Conservation (phyloP, 768 basidiomycete genomes). For the Flagelloscypha sp. region DNA sequence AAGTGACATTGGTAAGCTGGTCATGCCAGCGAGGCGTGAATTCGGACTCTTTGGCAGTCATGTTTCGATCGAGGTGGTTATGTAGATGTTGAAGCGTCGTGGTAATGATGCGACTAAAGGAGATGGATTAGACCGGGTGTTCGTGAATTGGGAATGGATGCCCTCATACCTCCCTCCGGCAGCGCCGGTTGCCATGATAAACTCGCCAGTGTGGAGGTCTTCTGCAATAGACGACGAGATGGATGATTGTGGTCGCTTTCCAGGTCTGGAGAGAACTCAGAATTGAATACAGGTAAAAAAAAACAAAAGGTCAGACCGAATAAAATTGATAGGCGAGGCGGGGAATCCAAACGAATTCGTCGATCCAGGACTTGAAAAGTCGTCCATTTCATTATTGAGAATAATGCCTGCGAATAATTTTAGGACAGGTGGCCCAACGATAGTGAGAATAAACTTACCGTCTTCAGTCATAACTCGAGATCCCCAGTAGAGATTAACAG, state of each 20-base stretch:
- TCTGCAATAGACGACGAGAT: slow-evolving; percentile 28
- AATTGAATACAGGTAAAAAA: too few relatives aligned
- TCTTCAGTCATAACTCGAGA: slow-evolving; percentile 20
- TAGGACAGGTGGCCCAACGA: too few relatives aligned
- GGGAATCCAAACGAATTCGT: slow-evolving; percentile 27
- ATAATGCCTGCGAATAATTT: too few relatives aligned
- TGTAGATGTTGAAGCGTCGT: slow-evolving; percentile 27
- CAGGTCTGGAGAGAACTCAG: slow-evolving; percentile 3
- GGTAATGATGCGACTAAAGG: slow-evolving; percentile 28
- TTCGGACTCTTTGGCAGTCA: slow-evolving; percentile 13
- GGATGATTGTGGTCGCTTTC: slow-evolving; percentile 26
- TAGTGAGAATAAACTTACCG: slow-evolving; percentile 73
- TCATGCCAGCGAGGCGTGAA: slow-evolving; percentile 19
- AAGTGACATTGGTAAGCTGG: slow-evolving; percentile 15
- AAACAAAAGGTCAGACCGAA: too few relatives aligned
- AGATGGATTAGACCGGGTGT: too few relatives aligned
- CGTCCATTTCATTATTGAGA: slow-evolving; percentile 22
- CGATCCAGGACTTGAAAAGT: slow-evolving; percentile 18
- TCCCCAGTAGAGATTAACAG: slow-evolving; percentile 20
- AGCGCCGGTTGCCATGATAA: slow-evolving; percentile 27
- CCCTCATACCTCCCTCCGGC: slow-evolving; percentile 31
- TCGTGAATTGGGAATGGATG: too few relatives aligned
- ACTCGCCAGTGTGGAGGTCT: slow-evolving; percentile 22
- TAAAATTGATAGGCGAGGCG: slow-evolving; percentile 27
- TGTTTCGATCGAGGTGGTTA: slow-evolving; percentile 25